Base-by-base conservation (phyloP, 805 yeast species). In the Schwanniomyces polymorphus region DNA sequence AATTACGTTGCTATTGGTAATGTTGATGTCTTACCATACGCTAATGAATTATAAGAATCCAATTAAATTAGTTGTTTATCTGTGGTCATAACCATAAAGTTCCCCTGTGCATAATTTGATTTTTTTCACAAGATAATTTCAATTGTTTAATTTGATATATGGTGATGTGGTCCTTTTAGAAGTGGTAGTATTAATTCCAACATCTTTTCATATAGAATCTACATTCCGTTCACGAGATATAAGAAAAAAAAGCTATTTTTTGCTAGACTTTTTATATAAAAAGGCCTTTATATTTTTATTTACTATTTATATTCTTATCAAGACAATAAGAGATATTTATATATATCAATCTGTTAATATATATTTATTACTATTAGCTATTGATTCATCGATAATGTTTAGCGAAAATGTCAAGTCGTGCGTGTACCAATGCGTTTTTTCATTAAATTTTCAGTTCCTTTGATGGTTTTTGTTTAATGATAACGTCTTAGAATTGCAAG, bases 1-100 rank as follows among this genome's bases (percentile, higher is more conserved):
- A 90, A 85, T 76, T 85, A 87, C 64, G 94, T 86, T 55, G 97
- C 94, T 53, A 85, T 89, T 52, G 99, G 98, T 73, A 86, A 90
- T 70, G 82, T 86, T 51, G 85, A 84, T 64, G 83, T 82, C 56
- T 82, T 92, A 74, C 97, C 99, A 63, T 87, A 78, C 70, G 85
- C 86, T 61, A 91, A 87, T 70, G 97, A 94, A 76, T 85, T 92
- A 73, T 88, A 86, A 57, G 41, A n/a, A 16, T 38, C 28, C 18
- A 26, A 25, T 38, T n/a, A 37, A 37, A 21, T 21, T 37, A 21
- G 26, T 37, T 37, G 27, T 38, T 26, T 38, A 38, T 38, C 39
- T 37, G 25, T 37, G 39, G 23, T 38, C 26, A 38, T 38, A 38
- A 42, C 34, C 23, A 31, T 42, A 21, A 31, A 38, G 40, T 42